Evolutionary conservation across 2,329 filamentous ascomycete species (phyloP), one percentile per base, ranked within the genome.

Genomic region (Arthrobotrys sinensis): DNA sequence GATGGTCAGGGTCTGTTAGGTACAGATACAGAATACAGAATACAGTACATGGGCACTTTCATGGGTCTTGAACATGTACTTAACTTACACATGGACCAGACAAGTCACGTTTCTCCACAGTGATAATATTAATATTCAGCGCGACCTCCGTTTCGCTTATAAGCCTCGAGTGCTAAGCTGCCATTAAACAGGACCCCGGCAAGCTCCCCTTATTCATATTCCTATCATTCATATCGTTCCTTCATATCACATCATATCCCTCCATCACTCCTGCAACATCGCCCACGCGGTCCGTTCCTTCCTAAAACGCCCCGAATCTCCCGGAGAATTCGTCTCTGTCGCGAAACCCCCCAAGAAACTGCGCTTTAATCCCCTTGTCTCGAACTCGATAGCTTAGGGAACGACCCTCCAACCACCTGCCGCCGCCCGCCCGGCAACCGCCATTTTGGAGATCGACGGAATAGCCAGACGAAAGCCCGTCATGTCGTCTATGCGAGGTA

Each of bases 401-500:
- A 55, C 46, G 12, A 67, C n/a, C 36, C 34, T 53, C 24, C 21
- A 12, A 62, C 36, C 34, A 73, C 60, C 36, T 50, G 55, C 38
- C 48, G 28, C 19, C 36, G 52, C 52, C 52, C 52, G 48, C 53
- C 48, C 38, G 50, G 45, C 70, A 76, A 40, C 65, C 69, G 69
- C 57, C 48, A 70, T 53, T 71, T 40, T 53, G 48, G 50, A 76
- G 45, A 53, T 64, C 36, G 53, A 65, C 32, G 45, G 43, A 38
- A 67, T 60, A 60, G 8, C 36, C 65, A 32, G 55, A 79, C 45
- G 50, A 48, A 60, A 65, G 68, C 76, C 68, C 77, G 67, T 46
- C 45, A 83, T 83, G 82, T 82, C 82, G 76, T 82, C 82, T 72
- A 83, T 83, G 82, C 82, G 82, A 76, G 82, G 82, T 83, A 81